phyloP scores from a whole-genome alignment of 805 yeast species.

The Cyberlindnera meyerae region DNA sequence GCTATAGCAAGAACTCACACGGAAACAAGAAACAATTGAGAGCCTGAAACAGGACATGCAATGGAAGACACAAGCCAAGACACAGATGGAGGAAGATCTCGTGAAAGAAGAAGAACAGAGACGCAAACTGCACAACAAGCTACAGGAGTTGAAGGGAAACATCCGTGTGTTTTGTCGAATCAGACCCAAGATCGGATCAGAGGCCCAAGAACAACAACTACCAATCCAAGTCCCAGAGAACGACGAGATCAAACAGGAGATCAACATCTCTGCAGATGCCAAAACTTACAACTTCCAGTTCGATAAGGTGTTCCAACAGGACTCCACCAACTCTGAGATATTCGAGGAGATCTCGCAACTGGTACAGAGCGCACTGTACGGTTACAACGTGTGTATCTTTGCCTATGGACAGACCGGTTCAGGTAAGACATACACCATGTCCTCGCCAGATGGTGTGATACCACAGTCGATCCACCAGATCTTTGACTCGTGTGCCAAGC shows the following conservation, averaged over 20 bases:
- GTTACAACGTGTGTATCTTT: slow-evolving; percentile 86
- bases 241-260: slow-evolving; percentile 25
- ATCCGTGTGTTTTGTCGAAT: slow-evolving; percentile 87
- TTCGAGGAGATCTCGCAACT: slow-evolving; percentile 84
- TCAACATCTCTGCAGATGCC: too few relatives aligned
- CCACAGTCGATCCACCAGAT: slow-evolving; percentile 71
- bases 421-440: slow-evolving; percentile 93
- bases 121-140: slow-evolving; percentile 59
- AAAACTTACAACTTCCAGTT: slow-evolving; percentile 61
- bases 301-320: slow-evolving; percentile 68
- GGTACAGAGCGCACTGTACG: slow-evolving; percentile 82
- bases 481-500: slow-evolving; percentile 46
- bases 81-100: slow-evolving; percentile 33
- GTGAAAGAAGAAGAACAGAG: slow-evolving; percentile 51
- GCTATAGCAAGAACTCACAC: slow-evolving; percentile 15
- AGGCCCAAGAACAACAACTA: slow-evolving; percentile 23
- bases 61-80: slow-evolving; percentile 29
- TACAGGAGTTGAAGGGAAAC: slow-evolving; percentile 88
- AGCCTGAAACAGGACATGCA: slow-evolving; percentile 19
- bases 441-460: slow-evolving; percentile 71
- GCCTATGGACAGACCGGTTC: slow-evolving; percentile 98
- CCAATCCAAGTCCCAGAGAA: slow-evolving; percentile 30
- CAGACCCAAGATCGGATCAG: slow-evolving; percentile 46
- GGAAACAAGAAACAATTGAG: slow-evolving; percentile 15
- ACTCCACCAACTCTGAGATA: slow-evolving; percentile 51